A percentile compares a stretch with the other conserved stretches of the same genome.
Evolutionary conservation across 192 early-diverging fungal species (phyloP).

Genomic region (Gigaspora rosea): DNA sequence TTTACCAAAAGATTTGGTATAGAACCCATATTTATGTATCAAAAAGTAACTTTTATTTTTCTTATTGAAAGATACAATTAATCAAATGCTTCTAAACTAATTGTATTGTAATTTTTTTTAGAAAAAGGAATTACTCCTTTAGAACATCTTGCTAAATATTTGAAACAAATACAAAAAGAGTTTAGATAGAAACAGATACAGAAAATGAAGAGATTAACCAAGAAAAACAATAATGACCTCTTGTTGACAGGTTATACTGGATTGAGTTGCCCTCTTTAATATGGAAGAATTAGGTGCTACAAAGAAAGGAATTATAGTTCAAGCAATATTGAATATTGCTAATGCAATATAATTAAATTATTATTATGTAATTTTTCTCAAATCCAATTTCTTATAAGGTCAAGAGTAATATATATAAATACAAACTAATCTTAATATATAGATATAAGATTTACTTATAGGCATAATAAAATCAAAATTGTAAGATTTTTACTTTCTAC

Average conservation of each 20-base stretch:
- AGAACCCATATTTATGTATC: constrained; percentile 14
- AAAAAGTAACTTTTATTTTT: constrained; percentile 22
- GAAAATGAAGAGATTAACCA: constrained; percentile 19
- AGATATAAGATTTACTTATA: constrained; percentile 28
- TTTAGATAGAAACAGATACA: constrained; percentile 2
- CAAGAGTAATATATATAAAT: constrained; percentile 24
- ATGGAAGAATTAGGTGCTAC: constrained; percentile 14
- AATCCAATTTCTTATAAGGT: neutral
- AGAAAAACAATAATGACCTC: constrained; percentile 4
- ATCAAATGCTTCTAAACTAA: constrained; percentile 25
- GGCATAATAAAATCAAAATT: constrained; percentile 19
- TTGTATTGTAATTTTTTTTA: constrained; percentile 20
- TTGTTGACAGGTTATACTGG: neutral
- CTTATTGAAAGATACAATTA: constrained; percentile 22
- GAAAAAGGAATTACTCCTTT: constrained; percentile 14
- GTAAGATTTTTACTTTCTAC: too few species aligned
- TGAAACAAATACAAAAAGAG: neutral
- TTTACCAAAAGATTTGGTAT: constrained; percentile 20
- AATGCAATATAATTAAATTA: constrained; percentile 1
- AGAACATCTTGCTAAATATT: constrained; percentile 16
- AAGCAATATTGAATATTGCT: constrained; percentile 23
- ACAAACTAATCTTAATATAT: neutral
- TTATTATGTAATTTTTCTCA: constrained; percentile 4
- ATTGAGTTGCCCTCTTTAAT: constrained; percentile 1
- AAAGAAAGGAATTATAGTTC: neutral